Evolutionary conservation across 192 early-diverging fungal genomes (phyloP).

Genomic region (Podila clonocystis): DNA sequence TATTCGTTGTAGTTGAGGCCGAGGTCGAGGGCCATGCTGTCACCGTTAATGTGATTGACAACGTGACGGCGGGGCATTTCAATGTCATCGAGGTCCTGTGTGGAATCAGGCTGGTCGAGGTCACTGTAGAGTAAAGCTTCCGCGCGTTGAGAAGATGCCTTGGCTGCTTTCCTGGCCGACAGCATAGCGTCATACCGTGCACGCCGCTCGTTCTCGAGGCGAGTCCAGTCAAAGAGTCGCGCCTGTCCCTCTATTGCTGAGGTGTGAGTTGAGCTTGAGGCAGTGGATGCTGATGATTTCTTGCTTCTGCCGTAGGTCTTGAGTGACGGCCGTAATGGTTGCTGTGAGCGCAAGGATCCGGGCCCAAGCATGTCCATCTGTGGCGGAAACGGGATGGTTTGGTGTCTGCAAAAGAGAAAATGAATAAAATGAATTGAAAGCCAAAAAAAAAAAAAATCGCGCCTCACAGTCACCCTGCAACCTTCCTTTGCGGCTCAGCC

Average conservation of each 20-base stretch:
- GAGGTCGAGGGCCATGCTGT: not conserved
- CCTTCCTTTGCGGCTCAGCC: too few species aligned
- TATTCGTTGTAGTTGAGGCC: not conserved
- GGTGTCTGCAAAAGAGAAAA: not conserved
- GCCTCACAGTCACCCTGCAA: too few species aligned
- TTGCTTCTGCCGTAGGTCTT: slow-evolving; percentile 37
- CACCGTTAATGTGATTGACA: not conserved
- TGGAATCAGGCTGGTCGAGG: not conserved
- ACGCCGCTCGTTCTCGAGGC: slow-evolving; percentile 31
- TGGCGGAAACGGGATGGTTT: not conserved
- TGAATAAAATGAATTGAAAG: not conserved
- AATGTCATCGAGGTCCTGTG: not conserved
- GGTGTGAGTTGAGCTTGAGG: not conserved
- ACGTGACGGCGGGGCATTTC: not conserved
- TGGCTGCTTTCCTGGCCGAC: not conserved
- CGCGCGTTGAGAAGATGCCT: not conserved
- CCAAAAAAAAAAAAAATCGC: not conserved
- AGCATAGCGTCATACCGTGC: not conserved
- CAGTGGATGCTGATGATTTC: not conserved
- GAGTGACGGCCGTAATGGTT: slow-evolving; percentile 15
- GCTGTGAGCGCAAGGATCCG: slow-evolving; percentile 34
- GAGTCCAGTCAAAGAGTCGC: slow-evolving; percentile 28
- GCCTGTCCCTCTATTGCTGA: not conserved
- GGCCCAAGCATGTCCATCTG: slow-evolving; percentile 39
- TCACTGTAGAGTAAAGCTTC: not conserved